Evolutionary conservation across 2,329 filamentous ascomycete species (phyloP), one percentile per base, ranked within the genome.

Genomic region (Leptographium lundbergii): DNA sequence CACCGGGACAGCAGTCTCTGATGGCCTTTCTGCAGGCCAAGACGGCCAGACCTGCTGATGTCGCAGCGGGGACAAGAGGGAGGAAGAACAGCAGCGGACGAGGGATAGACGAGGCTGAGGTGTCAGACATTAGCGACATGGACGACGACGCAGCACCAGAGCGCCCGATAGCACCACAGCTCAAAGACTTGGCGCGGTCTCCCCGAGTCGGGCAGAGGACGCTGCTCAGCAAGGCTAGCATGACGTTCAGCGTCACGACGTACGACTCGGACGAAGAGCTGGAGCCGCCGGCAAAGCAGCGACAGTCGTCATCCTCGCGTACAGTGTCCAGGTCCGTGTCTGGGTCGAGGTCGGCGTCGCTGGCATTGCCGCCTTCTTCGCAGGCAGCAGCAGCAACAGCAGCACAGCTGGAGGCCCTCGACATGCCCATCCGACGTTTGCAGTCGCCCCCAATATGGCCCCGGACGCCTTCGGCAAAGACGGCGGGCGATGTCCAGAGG

Each of bases 71-170:
- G 4, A 19, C 17, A 45, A n/a, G 42, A n/a, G 42, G n/a, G 19
- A n/a, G 42, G 19, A 45, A 22, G 42, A 19, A 22, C 19, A n/a
- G 42, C 42, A 45, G 17, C 42, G 17, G 17, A 19, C 4, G 19
- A 13, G 56, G 6, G 25, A 4, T 27, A 57, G 57, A n/a, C 4
- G 64, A 68, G 0, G 75, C 75, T 11, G 66, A 67, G 0, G 70
- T 75, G 6, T 80, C 78, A 0, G 78, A 81, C 45, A 70, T 81
- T 22, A 80, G 77, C 57, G 78, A 81, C 50, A 67, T 78, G n/a
- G 79, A 81, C 53, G 76, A 81, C 1, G 75, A 79, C 39, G 59
- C 19, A 3, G 36, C 36, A 7, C 34, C 48, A 22, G 39, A 27
- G 24, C 25, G 13, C 13, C 14, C 52, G n/a, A 4, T 17, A 2